These are phyloP conservation scores for Straminergon stramineum DNA, from an alignment of 225 moss, liverwort and hornwort species.

Conservation along the genomic window DNA sequence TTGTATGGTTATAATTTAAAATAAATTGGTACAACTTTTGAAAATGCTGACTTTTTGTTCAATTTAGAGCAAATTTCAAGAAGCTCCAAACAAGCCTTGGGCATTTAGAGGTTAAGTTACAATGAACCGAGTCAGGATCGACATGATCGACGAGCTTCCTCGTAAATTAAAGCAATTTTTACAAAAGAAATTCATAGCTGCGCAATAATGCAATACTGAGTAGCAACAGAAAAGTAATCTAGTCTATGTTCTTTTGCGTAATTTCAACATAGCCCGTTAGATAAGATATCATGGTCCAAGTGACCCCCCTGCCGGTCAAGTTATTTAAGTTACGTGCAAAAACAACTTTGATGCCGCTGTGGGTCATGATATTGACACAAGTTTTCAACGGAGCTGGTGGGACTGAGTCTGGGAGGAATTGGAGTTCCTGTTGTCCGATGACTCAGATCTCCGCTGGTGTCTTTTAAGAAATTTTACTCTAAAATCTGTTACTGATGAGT, in stretches of 20 bases:
- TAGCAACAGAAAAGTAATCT: not conserved
- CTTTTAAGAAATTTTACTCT: not conserved
- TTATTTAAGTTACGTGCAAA: not conserved
- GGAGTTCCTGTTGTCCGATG: not conserved
- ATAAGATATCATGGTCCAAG: not conserved
- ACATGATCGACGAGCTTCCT: not conserved
- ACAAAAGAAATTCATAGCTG: not conserved
- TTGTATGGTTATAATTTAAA: no score
- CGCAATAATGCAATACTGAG: not conserved
- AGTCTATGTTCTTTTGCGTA: no score
- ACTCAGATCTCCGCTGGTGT: not conserved
- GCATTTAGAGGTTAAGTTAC: no score
- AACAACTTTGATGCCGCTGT: not conserved
- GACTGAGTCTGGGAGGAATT: not conserved
- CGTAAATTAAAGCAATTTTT: not conserved
- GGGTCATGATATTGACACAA: not conserved
- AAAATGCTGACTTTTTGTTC: no score
- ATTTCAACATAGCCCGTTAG: not conserved
- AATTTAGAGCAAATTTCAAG: no score
- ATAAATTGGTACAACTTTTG: no score
- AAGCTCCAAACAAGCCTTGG: no score
- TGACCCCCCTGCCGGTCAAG: not conserved
- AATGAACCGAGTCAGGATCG: not conserved
- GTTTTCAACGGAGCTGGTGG: conserved; percentile 2
- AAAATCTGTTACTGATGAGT: not conserved